Base-by-base conservation (phyloP, 2,329 filamentous ascomycete genomes). In the Fusarium anguioides region DNA sequence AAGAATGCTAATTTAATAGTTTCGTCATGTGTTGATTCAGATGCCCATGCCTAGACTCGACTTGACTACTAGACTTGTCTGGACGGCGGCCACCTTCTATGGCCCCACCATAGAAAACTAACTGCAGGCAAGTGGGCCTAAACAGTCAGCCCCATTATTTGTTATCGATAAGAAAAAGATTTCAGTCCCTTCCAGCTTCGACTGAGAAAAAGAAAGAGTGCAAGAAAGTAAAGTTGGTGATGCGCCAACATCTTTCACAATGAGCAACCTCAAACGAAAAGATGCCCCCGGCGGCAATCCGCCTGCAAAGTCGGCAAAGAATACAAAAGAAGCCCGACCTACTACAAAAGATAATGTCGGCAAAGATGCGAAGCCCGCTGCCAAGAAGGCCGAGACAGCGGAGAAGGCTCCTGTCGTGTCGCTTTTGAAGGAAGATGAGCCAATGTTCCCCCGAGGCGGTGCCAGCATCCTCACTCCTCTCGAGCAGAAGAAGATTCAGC, bases 401-500 rank as follows among this genome's bases (percentile, higher is more conserved):
- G 74, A 50, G 21, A 75, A 77, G 61, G 73, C 71, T 9, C 75
- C 78, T 15, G 68, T 81, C 27, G 75, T 86, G 53, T 83, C 84
- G 35, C 75, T 81, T 12, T 75, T 87, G 48, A 88, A 85, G 77
- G 91, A 96, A 69, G 96, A 98, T 69, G 96, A 97, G 76, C 89
- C 90, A 31, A 85, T 95, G 41, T 99, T 99, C 74, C 95, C 96
- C 70, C 89, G 96, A 84, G 96, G 96, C 55, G 96, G 96, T 40
- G 95, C 89, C 51, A 96, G 93, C 75, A 85, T 97, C 50, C 82
- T 99, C 76, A 97, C 96, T 3, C 94, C 96, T 20, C 83, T 99
- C 49, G 96, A 99, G 78, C 92, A 96, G 76, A 97, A 97, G 81
- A 93, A 98, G 79, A 98, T 99, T 66, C 91, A 96, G 74, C 90